Evolutionary conservation across 257 asterid genomes (phyloP), one percentile per base, ranked within the genome.

Genomic region (Nicotiana obtusifolia): DNA sequence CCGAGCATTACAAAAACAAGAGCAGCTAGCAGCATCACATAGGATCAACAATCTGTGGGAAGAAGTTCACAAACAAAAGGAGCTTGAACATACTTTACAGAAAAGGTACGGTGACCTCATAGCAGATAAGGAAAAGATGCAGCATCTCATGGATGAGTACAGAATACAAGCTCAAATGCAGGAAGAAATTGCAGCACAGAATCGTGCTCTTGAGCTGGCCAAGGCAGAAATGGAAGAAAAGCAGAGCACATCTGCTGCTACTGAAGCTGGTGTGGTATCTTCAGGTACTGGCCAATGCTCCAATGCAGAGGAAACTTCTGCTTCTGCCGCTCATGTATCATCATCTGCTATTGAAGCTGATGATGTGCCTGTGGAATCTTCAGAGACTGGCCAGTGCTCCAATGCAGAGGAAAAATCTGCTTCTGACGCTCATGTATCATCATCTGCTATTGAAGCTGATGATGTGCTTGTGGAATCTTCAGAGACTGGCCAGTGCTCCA

Each of bases 61-160:
- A 89, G 98, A 96, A 88, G 98, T 91, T 68, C 98, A 96, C 93
- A 96, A 94, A 85, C 99, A 96, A 88, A 96, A 96, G 88, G 97
- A 96, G 76, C 94, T 96, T 0, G 99, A 96, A 87, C 89, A 84
- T 47, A 87, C 81, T 64, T 76, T 92, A 64, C 99, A 96, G 87
- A 90, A 87, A 81, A 89, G 91, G 31, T 94, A 92, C 16, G 97
- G 97, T n/a, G 90, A 86, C 88, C 89, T 90, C 41, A 49, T 87
- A 78, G 84, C 85, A 13, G 90, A 96, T 79, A 89, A 84, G 20
- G 98, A 89, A 82, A 92, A 87, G 84, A 77, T 88, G 67, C 90
- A 89, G 81, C 86, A 82, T 80, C 76, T 87, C 78, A 67, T 84
- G 60, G 85, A 87, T 83, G 87, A 84, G 53, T 71, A 87, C 85